These are phyloP conservation scores for Mollisia scopiformis DNA, from an alignment of 2,329 filamentous ascomycete species.

Conservation along the genomic window DNA sequence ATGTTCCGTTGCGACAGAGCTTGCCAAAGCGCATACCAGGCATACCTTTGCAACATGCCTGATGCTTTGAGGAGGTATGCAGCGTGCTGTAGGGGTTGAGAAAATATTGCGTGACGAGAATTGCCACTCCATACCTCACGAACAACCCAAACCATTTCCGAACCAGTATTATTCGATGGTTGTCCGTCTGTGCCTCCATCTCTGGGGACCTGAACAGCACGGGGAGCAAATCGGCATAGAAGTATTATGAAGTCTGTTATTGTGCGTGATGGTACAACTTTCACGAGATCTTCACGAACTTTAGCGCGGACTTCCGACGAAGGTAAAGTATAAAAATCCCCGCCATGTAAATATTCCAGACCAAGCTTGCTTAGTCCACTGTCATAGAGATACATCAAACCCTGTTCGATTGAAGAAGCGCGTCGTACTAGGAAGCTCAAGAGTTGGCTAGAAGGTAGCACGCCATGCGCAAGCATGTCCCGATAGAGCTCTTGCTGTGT, in stretches of 20 bases:
- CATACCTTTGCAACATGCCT: conserved; percentile 31
- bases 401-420: conserved; percentile 50
- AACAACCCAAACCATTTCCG: neutral
- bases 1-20: conserved; percentile 39
- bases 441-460: conserved; percentile 52
- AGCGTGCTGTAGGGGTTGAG: conserved; percentile 20
- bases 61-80: conserved; percentile 25
- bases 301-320: neutral
- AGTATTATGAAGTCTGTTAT: conserved; percentile 51
- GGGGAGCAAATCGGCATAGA: conserved; percentile 42
- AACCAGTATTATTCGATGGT: neutral
- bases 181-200: neutral
- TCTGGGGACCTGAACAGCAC: conserved; percentile 1
- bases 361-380: conserved; percentile 35
- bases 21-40: conserved; percentile 47
- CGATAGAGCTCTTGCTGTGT: conserved; percentile 59
- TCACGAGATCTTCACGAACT: neutral
- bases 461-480: conserved; percentile 54
- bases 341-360: conserved; percentile 21
- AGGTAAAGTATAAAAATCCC: neutral
- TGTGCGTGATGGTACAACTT: conserved; percentile 4
- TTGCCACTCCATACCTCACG: neutral
- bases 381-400: conserved; percentile 53
- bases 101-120: conserved; percentile 17
- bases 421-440: conserved; percentile 59